Base-by-base conservation (phyloP, 2,329 filamentous ascomycete species). In the Scytalidium sp. region DNA sequence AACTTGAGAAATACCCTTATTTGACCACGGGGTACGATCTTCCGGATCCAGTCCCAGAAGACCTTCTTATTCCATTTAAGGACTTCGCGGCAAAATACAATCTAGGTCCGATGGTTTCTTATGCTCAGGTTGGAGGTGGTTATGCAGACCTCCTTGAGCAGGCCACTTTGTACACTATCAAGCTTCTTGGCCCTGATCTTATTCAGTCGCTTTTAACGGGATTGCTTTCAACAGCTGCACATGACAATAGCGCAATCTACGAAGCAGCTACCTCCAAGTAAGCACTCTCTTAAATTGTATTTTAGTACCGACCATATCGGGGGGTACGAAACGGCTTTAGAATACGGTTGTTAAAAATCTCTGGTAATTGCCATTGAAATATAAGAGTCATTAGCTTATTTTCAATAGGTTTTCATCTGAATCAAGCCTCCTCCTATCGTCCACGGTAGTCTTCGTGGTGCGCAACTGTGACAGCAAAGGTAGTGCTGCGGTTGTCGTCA, bases 401-500 rank as follows among this genome's bases (percentile, higher is more conserved):
- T n/a, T n/a, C n/a, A n/a, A n/a, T n/a, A n/a, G n/a, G n/a, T n/a
- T n/a, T n/a, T n/a, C n/a, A n/a, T n/a, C n/a, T n/a, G n/a, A n/a
- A n/a, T n/a, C n/a, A n/a, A 40, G 19, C 19, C 39, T 42, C 7
- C 40, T 50, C 4, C 7, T 50, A 23, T 43, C 25, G n/a, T 43
- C 39, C 43, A 50, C 36, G 9, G 44, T 50, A 6, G 44, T 32
- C 19, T 20, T 27, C 10, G 40, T 50, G 3, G 3, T 19, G 19
- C 49, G 45, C 3, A 25, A 10, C 41, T n/a, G n/a, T n/a, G n/a
- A n/a, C n/a, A n/a, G n/a, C n/a, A n/a, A n/a, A n/a, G 22, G 19
- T 17, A 51, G 55, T 2, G 60, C 67, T n/a, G 41, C 58, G 19
- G 45, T 71, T 15, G 45, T 56, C 7, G 63, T 64, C n/a, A 43